These are phyloP conservation scores for Astrephomene gubernaculifera DNA, from an alignment of 139 green algal species.

Conservation along the genomic window DNA sequence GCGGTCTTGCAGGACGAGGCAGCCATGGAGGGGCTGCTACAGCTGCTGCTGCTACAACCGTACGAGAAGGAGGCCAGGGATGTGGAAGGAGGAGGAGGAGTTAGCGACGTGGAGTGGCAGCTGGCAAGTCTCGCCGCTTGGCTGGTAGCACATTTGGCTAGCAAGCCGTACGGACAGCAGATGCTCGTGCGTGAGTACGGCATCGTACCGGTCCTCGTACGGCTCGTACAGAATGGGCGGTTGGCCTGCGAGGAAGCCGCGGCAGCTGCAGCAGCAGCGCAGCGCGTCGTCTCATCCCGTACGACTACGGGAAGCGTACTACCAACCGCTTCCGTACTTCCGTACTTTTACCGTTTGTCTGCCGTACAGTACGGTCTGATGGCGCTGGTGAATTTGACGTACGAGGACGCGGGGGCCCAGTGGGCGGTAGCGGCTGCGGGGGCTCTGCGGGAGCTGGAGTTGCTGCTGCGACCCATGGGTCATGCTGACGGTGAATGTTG, in stretches of 20 bases:
- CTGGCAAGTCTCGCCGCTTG: constrained; percentile 5
- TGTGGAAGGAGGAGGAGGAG: background rate
- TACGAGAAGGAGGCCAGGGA: background rate
- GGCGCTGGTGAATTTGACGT: constrained; percentile 39
- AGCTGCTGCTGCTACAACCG: constrained; percentile 7
- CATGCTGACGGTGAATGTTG: too few relatives aligned
- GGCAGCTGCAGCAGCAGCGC: background rate
- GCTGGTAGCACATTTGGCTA: constrained; percentile 25
- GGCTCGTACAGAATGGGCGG: background rate
- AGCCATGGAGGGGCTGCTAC: background rate
- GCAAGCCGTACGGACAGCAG: background rate
- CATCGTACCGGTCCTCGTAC: background rate
- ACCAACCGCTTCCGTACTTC: background rate
- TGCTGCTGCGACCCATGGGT: too few relatives aligned
- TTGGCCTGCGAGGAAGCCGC: background rate
- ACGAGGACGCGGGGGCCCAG: background rate
- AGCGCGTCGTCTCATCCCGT: background rate
- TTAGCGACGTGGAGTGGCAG: constrained; percentile 1
- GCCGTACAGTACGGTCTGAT: constrained; percentile 22
- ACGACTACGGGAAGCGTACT: background rate
- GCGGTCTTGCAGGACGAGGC: background rate
- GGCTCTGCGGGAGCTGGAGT: background rate
- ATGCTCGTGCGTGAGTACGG: constrained; percentile 11
- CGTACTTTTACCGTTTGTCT: background rate
- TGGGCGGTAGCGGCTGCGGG: background rate